Percentiles rank a stretch among this genome's conserved stretches.
These are phyloP conservation scores for Stemphylium lycopersici DNA, from an alignment of 2,329 filamentous ascomycete genomes.

Conservation along the genomic window DNA sequence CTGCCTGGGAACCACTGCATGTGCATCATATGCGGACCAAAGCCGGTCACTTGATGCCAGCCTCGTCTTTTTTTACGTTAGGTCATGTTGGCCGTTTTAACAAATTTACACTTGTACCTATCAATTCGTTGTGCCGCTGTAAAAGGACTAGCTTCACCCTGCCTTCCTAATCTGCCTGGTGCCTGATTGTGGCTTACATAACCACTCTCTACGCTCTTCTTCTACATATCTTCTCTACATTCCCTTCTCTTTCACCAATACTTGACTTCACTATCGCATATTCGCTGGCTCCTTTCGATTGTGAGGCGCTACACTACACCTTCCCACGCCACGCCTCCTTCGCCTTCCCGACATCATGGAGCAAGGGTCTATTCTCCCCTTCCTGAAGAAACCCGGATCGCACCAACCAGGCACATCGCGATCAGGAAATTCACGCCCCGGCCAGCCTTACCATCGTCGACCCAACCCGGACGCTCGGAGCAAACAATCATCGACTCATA, in stretches of 20 bases:
- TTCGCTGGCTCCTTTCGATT: too few species aligned
- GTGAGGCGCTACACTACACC: background rate
- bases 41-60: background rate
- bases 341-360: conserved; percentile 20
- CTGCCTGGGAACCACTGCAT: conserved; percentile 7
- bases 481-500: background rate
- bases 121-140: background rate
- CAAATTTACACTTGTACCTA: background rate
- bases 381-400: conserved; percentile 19
- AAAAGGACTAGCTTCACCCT: conserved; percentile 4
- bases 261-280: too few species aligned
- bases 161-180: conserved; percentile 16
- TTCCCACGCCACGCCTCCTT: background rate
- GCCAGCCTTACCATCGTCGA: conserved; percentile 23
- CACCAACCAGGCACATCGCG: conserved; percentile 6
- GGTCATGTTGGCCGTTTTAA: background rate
- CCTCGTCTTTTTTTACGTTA: background rate
- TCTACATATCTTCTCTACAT: too few species aligned
- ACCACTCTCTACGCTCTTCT: background rate
- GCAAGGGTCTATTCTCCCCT: conserved; percentile 31
- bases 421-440: conserved; percentile 17
- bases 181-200: conserved; percentile 14
- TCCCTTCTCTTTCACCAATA: too few species aligned
- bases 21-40: conserved; percentile 15
- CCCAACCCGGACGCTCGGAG: conserved; percentile 6